Conservation (phyloP, 495 filamentous ascomycete genomes). For the Penicillium bovifimosum region DNA sequence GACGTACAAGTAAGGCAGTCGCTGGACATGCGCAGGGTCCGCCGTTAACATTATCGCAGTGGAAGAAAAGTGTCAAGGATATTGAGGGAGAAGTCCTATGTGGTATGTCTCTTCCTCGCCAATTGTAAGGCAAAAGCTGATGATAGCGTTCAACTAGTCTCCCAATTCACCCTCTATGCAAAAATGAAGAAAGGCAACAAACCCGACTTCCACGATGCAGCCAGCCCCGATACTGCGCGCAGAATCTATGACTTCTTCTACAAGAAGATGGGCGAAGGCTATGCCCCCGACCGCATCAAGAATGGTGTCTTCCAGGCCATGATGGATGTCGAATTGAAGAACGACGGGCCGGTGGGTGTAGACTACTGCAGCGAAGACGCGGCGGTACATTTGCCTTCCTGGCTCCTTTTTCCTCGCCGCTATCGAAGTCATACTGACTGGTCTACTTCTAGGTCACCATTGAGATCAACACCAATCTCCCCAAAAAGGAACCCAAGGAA, state of each 20-base stretch:
- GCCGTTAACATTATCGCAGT: conserved; percentile 44
- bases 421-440: conserved; percentile 13
- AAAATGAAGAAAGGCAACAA: conserved; percentile 91
- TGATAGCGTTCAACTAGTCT: conserved; percentile 53
- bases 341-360: conserved; percentile 88
- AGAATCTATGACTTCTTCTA: conserved; percentile 79
- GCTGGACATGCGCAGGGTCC: neutral
- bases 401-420: conserved; percentile 23
- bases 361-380: conserved; percentile 59
- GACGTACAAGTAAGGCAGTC: conserved; percentile 23
- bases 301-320: conserved; percentile 96
- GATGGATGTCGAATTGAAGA: conserved; percentile 95
- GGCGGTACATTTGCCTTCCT: conserved; percentile 50
- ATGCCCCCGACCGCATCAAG: conserved; percentile 73
- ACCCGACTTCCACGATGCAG: conserved; percentile 90
- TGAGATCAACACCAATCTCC: conserved; percentile 57
- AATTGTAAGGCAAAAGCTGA: neutral
- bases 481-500: conserved; percentile 45
- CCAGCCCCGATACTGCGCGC: conserved; percentile 68
- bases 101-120: conserved; percentile 47
- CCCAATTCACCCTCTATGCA: conserved; percentile 93
- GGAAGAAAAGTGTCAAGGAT: conserved; percentile 83
- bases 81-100: conserved; percentile 87
- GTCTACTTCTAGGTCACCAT: conserved; percentile 54
- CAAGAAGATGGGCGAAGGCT: conserved; percentile 64